These are phyloP conservation scores for Trametes hirsuta DNA, from an alignment of 1,284 basidiomycete genomes.

Conservation along the genomic window DNA sequence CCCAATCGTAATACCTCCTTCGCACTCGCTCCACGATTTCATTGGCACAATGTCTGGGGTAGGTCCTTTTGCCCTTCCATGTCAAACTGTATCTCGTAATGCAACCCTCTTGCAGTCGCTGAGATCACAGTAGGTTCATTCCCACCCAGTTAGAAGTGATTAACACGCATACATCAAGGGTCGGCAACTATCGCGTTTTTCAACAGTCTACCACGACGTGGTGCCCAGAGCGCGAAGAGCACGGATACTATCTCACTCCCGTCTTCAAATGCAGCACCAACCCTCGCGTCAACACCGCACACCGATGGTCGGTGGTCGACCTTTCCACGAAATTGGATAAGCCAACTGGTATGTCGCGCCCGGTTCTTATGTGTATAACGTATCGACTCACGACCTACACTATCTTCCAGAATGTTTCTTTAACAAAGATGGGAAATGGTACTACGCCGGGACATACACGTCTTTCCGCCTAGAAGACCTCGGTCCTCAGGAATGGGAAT, in stretches of 20 bases:
- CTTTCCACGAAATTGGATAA: slow-evolving; percentile 57
- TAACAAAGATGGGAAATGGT: slow-evolving; percentile 76
- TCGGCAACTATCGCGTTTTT: slow-evolving; percentile 66
- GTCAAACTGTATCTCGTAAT: not conserved
- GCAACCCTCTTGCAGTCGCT: slow-evolving; percentile 31
- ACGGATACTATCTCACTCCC: slow-evolving; percentile 73
- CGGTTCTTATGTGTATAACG: not conserved
- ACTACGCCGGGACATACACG: slow-evolving; percentile 78
- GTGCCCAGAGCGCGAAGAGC: slow-evolving; percentile 79
- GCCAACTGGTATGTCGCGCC: slow-evolving; percentile 53
- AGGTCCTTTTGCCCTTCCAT: slow-evolving; percentile 30
- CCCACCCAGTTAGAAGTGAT: not conserved
- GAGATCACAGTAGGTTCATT: slow-evolving; percentile 50
- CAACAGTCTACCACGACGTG: slow-evolving; percentile 69
- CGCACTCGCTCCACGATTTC: slow-evolving; percentile 70
- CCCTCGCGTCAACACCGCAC: slow-evolving; percentile 70
- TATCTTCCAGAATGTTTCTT: slow-evolving; percentile 68
- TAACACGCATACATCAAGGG: slow-evolving; percentile 40
- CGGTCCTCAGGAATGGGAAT: slow-evolving; percentile 66
- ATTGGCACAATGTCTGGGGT: slow-evolving; percentile 62
- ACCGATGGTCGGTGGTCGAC: slow-evolving; percentile 68
- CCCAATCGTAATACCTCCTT: slow-evolving; percentile 65
- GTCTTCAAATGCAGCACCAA: slow-evolving; percentile 77
- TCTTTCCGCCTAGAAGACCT: slow-evolving; percentile 66
- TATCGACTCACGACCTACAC: not conserved